Conservation (phyloP, 331 rosid genomes). For the Spiraea crenata region DNA sequence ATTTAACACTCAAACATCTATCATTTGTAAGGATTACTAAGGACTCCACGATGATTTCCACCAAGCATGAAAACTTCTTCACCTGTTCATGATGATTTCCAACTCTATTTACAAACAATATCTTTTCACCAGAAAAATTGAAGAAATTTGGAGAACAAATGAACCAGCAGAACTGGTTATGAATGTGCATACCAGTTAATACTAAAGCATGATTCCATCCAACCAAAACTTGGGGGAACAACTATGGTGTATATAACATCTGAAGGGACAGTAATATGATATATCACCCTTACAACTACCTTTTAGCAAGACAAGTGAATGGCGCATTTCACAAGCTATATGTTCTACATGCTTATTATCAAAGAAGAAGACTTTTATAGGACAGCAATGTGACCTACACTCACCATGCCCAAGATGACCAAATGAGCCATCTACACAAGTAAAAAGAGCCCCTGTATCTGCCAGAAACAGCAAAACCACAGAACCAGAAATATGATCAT, state of each 20-base stretch:
- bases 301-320: too few species aligned
- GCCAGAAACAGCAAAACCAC: conserved; percentile 20
- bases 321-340: too few species aligned
- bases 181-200: conserved; percentile 70
- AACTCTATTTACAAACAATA: neutral
- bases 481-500: neutral
- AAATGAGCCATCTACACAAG: conserved; percentile 88
- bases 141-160: conserved; percentile 7
- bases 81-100: conserved; percentile 35
- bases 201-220: conserved; percentile 17
- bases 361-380: conserved; percentile 36
- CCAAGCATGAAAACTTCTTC: conserved; percentile 74
- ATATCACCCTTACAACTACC: too few species aligned
- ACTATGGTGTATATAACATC: conserved; percentile 26
- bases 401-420: conserved; percentile 96
- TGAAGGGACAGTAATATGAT: conserved; percentile 36
- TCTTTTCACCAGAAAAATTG: neutral
- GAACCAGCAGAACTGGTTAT: too few species aligned
- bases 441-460: conserved; percentile 25
- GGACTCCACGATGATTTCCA: conserved; percentile 68
- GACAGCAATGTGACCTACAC: conserved; percentile 44
- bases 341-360: too few species aligned
- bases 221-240: conserved; percentile 40
- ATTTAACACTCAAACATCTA: too few species aligned
- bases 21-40: conserved; percentile 40